Base-by-base conservation (phyloP, 805 yeast genomes). In the Saccharomyces cerevisiae region DNA sequence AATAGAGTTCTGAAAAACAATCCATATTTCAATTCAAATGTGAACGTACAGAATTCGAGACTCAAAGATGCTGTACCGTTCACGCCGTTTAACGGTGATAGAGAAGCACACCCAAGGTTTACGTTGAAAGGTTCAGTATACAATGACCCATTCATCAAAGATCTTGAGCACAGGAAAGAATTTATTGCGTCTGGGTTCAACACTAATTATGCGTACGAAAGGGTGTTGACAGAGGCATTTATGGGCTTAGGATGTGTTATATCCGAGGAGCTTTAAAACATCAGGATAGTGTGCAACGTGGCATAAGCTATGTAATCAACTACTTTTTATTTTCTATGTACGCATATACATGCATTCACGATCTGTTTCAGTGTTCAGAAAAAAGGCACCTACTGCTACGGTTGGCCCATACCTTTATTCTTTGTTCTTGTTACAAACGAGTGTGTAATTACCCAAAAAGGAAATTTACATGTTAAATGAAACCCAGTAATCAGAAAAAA, bases 31-130 rank as follows among this genome's bases (percentile, higher is more conserved):
- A 65, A 58, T 56, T 57, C 63, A 29, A 59, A 58, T 28, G 36
- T 41, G 29, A 51, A 47, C 24, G 17, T 31, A 26, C 32, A 28
- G 22, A 26, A 28, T 13, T 62, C 66, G 51, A 63, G 67, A 49
- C 64, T 61, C 53, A 70, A 67, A 51, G 72, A 68, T 24, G 60
- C 66, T 14, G 73, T 78, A 5, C 98, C 98, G 17, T 92, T 91
- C 69, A 90, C 98, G 10, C 98, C 98, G 8, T 92, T 92, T 72
- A 83, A 85, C 65, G 97, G 97, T 48, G 98, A 92, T 71, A 77
- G 94, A 57, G 84, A 85, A 55, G 57, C 73, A 6, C 70, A 74
- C 26, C 75, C 76, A 52, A 75, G 79, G 29, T 90, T 82, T 70
- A 72, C 69, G 10, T 70, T 83, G 21, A 66, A 71, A 4, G 64